Evolutionary conservation across 2,329 filamentous ascomycete genomes (phyloP), one percentile per base, ranked within the genome.

Genomic region (Trichoderma endophyticum): DNA sequence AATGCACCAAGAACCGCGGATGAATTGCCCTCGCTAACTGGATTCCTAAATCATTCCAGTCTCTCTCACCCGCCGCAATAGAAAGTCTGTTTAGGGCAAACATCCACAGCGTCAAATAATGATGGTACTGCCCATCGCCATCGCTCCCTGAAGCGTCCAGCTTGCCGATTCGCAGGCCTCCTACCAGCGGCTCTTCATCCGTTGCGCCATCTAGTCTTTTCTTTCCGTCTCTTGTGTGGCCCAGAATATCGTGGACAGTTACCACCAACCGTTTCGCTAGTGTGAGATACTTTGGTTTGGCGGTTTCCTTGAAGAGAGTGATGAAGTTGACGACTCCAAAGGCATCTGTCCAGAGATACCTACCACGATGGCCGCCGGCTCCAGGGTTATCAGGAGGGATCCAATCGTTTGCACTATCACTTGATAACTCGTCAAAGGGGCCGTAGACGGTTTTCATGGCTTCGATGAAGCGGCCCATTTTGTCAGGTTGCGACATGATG

Each of bases 91-190:
- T 89, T 5, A 90, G 81, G 2, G 88, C 87, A 76, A 89, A 89
- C 87, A 90, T 89, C 88, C 88, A 90, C 6, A 89, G 76, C 0
- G 87, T 89, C 24, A 90, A 80, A 74, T 90, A 90, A 75, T 90
- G 88, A 74, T 89, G 87, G 73, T 90, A 90, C 77, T 90, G 88
- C 3, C 88, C 88, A 76, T 90, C 88, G 8, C 84, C 82, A 67
- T 90, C 87, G 1, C 80, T 76, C 0, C 87, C 87, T 0, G 73
- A 70, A 14, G 81, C 86, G 3, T 84, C 80, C 14, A 82, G 73
- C 76, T 90, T 90, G 30, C 88, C 88, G 72, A 90, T 90, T 1
- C 88, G 82, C 48, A 90, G 77, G 0, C 88, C 88, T 3, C 88
- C 88, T 2, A 80, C 80, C 0, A 90, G 77, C 1, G 87, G 87